Percentiles rank a stretch among this genome's conserved stretches.
These are phyloP conservation scores for Apocynum venetum DNA, from an alignment of 257 asterid genomes.

Conservation along the genomic window DNA sequence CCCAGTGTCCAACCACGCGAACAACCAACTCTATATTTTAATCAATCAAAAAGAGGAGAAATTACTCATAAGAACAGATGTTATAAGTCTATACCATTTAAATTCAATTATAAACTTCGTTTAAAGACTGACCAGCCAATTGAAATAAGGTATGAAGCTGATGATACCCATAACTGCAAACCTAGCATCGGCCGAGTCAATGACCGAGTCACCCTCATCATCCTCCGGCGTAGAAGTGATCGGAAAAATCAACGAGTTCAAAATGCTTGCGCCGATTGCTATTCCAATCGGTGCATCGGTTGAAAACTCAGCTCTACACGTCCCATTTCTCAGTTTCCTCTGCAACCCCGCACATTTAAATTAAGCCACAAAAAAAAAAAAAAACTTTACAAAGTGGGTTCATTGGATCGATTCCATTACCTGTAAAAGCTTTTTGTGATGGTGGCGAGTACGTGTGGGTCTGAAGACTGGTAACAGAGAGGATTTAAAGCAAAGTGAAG, in stretches of 20 bases:
- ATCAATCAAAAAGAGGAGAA: not conserved
- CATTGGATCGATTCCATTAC: not conserved
- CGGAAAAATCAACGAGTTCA: slow-evolving; percentile 71
- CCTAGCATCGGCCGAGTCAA: slow-evolving; percentile 79
- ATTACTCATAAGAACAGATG: not conserved
- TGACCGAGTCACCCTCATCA: slow-evolving; percentile 59
- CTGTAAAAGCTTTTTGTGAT: not conserved
- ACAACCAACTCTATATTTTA: slow-evolving; percentile 76
- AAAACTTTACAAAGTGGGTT: slow-evolving; percentile 13
- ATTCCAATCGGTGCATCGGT: slow-evolving; percentile 69
- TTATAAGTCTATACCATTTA: not conserved
- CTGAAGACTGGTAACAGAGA: slow-evolving; percentile 24
- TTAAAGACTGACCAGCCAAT: slow-evolving; percentile 69
- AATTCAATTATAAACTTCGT: not conserved
- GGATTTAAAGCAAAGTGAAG: slow-evolving; percentile 34
- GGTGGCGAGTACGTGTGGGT: slow-evolving; percentile 27
- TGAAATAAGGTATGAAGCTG: slow-evolving; percentile 90
- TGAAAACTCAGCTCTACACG: slow-evolving; percentile 73
- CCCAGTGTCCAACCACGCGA: slow-evolving; percentile 96
- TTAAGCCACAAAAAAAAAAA: not conserved
- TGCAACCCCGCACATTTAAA: slow-evolving; percentile 13
- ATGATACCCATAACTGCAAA: slow-evolving; percentile 95
- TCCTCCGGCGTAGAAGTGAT: slow-evolving; percentile 51
- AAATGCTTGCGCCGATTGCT: slow-evolving; percentile 85
- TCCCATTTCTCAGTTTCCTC: slow-evolving; percentile 50